phyloP scores from a whole-genome alignment of 2,329 filamentous ascomycete genomes.

The Trichophyton verrucosum region DNA sequence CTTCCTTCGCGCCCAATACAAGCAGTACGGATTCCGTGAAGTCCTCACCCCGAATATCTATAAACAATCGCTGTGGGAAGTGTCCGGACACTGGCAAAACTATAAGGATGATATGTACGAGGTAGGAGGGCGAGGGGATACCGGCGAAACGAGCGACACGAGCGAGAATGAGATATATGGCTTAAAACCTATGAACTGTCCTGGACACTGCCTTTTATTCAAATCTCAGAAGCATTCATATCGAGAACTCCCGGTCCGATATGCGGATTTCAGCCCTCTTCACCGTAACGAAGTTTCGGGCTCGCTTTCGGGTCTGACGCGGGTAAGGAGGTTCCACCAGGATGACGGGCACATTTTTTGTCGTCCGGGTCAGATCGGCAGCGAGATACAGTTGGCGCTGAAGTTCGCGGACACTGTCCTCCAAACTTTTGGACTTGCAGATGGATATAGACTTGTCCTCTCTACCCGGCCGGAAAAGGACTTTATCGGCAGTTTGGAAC shows the following conservation, averaged over 20 bases:
- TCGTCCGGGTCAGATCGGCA: conserved; percentile 58
- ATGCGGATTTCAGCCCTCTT: conserved; percentile 78
- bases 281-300: conserved; percentile 79
- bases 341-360: conserved; percentile 90
- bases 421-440: conserved; percentile 54
- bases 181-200: conserved; percentile 88
- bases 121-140: conserved; percentile 46
- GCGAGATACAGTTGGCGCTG: conserved; percentile 61
- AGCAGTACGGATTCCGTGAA: conserved; percentile 73
- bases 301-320: conserved; percentile 65
- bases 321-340: conserved; percentile 77
- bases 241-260: conserved; percentile 67
- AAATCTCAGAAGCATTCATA: conserved; percentile 61
- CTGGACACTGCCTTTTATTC: conserved; percentile 77
- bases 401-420: conserved; percentile 65
- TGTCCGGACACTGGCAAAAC: conserved; percentile 76
- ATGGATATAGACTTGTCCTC: conserved; percentile 57
- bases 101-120: conserved; percentile 90
- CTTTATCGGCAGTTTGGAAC: conserved; percentile 61
- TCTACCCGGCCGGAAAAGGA: conserved; percentile 67
- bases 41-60: conserved; percentile 85
- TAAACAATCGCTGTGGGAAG: conserved; percentile 76
- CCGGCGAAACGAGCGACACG: conserved; percentile 35
- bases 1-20: conserved; percentile 73
- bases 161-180: conserved; percentile 61